Percentiles rank a stretch among this genome's conserved stretches.
Evolutionary conservation across 2,329 filamentous ascomycete species (phyloP).

Genomic region (Exophiala mesophila): DNA sequence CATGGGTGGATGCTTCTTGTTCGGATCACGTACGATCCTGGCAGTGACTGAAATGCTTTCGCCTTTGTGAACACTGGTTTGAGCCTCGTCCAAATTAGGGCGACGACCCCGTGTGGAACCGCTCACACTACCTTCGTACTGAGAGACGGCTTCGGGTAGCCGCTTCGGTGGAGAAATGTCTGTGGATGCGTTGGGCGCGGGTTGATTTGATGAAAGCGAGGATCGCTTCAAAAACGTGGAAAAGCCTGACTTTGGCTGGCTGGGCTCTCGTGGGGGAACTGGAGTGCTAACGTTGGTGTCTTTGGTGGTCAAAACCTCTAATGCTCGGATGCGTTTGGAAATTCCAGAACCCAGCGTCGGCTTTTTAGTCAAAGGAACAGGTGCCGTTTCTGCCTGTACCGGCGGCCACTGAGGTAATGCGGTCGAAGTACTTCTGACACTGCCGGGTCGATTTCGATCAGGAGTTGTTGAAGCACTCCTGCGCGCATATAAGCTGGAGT

Average conservation of each 20-base stretch:
- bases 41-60: constrained; percentile 88
- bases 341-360: constrained; percentile 84
- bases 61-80: constrained; percentile 20
- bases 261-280: constrained; percentile 25
- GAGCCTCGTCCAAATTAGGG: constrained; percentile 7
- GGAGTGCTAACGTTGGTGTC: constrained; percentile 28
- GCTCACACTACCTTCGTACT: constrained; percentile 7
- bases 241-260: constrained; percentile 28
- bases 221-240: constrained; percentile 27
- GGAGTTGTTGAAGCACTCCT: constrained; percentile 16
- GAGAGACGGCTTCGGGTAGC: constrained; percentile 8
- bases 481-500: constrained; percentile 12
- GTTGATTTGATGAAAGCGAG: constrained; percentile 27
- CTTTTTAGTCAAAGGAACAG: constrained; percentile 62
- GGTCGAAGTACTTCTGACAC: constrained; percentile 23
- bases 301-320: constrained; percentile 63
- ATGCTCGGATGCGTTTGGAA: constrained; percentile 86
- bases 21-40: constrained; percentile 64
- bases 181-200: constrained; percentile 31
- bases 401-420: constrained; percentile 27
- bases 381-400: constrained; percentile 28
- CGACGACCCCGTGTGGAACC: constrained; percentile 3
- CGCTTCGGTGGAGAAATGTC: constrained; percentile 18
- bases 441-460: constrained; percentile 15
- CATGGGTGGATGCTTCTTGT: constrained; percentile 17